Evolutionary conservation across 129 eudicot genomes (phyloP), one percentile per base, ranked within the genome.

Genomic region (Flaveria ramosissima): DNA sequence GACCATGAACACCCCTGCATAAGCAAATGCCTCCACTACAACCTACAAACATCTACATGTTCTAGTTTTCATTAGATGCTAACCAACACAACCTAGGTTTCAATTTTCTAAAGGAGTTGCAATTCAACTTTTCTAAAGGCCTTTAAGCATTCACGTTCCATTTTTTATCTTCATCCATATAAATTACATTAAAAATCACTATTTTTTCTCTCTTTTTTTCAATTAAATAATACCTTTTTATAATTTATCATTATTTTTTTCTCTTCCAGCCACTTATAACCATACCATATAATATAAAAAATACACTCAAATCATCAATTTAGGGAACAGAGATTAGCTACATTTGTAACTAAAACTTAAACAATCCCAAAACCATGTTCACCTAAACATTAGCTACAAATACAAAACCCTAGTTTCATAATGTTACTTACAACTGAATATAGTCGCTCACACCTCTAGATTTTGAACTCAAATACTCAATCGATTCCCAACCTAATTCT

Each of bases 401-500:
- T 12, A 36, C 8, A 63, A 43, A 52, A 50, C 51, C 17, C 24
- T 30, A 75, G 20, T 52, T 41, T 76, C 70, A 32, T 26, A 76
- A 7, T 45, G 64, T 60, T 32, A 63, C 72, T 60, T 17, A 72
- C 17, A 72, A 56, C 67, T 19, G 52, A 17, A 32, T 19, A 72
- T 16, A 53, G 66, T 20, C 53, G 15, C 30, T 27, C 5, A 53
- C 10, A 56, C 65, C 63, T 65, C 50, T 19, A 64, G 23, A 26
- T 30, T 48, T 27, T 14, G 61, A 48, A 70, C 61, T 48, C 53
- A 48, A 48, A 1, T 48, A 48, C 53, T 48, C 74, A 14, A 4
- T 1, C 16, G 41, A 70, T 70, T 7, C 74, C 48, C 7, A 47
- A 75, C 79, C 79, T 75, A 26, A 75, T 75, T 72, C 53, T 62